A percentile compares a stretch with the other conserved stretches of the same genome.
Conservation (phyloP, 1,284 basidiomycete species). For the Gymnopus androsaceus region DNA sequence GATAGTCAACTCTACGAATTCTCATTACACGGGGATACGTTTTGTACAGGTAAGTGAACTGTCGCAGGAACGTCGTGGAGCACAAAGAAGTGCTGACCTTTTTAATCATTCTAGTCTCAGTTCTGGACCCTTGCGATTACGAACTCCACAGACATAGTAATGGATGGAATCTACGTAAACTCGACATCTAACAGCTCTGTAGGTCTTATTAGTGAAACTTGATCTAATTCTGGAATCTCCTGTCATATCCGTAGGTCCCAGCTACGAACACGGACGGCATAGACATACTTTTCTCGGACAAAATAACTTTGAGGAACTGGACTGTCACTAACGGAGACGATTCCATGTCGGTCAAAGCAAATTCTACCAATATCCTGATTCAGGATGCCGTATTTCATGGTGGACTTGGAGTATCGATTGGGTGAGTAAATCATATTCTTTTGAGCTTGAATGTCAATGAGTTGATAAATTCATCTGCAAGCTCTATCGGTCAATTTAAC, state of each 20-base stretch:
- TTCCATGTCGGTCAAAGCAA: constrained; percentile 35
- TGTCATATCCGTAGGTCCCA: constrained; percentile 22
- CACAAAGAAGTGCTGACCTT: too few relatives aligned
- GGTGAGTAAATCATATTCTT: constrained; percentile 12
- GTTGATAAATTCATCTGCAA: too few relatives aligned
- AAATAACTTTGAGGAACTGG: constrained; percentile 35
- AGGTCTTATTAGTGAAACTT: neutral
- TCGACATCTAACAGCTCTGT: constrained; percentile 33
- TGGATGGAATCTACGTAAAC: constrained; percentile 36
- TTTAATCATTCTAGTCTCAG: too few relatives aligned
- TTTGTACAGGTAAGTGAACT: constrained; percentile 29
- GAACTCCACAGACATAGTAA: constrained; percentile 30
- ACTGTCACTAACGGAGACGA: constrained; percentile 22
- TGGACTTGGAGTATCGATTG: constrained; percentile 35
- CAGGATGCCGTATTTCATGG: constrained; percentile 33
- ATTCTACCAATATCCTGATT: constrained; percentile 37
- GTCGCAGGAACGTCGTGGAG: too few relatives aligned
- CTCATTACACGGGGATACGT: constrained; percentile 31
- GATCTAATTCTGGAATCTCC: neutral
- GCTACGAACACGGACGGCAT: constrained; percentile 36
- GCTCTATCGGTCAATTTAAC: constrained; percentile 27
- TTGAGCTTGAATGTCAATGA: too few relatives aligned
- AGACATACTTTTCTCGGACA: constrained; percentile 34
- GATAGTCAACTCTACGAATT: constrained; percentile 32
- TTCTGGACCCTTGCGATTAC: constrained; percentile 39